Base-by-base conservation (phyloP, 2,329 filamentous ascomycete species). In the Pseudopithomyces maydicus region DNA sequence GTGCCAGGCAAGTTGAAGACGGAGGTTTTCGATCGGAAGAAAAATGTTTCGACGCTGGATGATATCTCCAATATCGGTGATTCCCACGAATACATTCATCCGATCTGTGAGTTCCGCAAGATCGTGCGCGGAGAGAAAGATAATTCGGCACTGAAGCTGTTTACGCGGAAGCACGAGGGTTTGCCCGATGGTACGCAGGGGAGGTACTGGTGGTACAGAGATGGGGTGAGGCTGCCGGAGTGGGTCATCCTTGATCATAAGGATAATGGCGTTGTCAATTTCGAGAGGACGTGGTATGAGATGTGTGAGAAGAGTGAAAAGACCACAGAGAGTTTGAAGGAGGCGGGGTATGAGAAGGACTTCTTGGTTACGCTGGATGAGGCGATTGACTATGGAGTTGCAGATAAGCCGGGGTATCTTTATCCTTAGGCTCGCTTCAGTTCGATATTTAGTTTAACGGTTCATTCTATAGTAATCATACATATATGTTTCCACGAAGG, bases 51-150 rank as follows among this genome's bases (percentile, higher is more conserved):
- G 14, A 75, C 75, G 17, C 67, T 69, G 15, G 59, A 66, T 5
- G 79, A 78, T 0, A 66, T 78, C 6, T 65, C 73, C 6, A 71
- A 74, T 0, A 64, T 81, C 6, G 70, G 75, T 11, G 68, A 79
- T 8, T 83, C 81, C 3, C 74, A 80, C 56, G 81, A 84, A 61
- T 83, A 82, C 58, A 78, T 84, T 10, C 81, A 84, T 56, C 77
- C 81, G 6, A 64, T 75, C 12, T 70, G 69, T 11, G 53, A 66
- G 41, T 66, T 69, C 32, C 73, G 73, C 52, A 57, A 61, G 17
- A 52, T 70, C 8, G 57, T 71, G 14, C 65, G 59, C 26, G 67
- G 64, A n/a, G 60, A 56, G 53, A 67, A 73, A 42, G 44, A 57
- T 33, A 57, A 69, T 26, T 66, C 65, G 0, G 64, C 69, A 1